Conservation (phyloP, 352 stramenopile genomes). For the Phytophthora syringae region DNA sequence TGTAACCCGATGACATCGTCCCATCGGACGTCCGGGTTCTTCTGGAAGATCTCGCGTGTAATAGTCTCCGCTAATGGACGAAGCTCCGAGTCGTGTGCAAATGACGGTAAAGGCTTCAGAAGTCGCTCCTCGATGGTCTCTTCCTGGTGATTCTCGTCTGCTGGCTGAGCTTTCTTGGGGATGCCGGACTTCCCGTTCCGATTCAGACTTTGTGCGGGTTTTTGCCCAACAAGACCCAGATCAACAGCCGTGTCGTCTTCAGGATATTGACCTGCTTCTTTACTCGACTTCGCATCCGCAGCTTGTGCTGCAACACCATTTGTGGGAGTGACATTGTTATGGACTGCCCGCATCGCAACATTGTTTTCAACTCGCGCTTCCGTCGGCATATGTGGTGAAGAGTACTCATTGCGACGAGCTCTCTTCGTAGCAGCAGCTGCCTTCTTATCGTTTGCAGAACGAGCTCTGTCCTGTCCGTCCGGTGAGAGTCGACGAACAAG, state of each 20-base stretch:
- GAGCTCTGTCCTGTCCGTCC: slow-evolving; percentile 64
- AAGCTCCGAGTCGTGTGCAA: slow-evolving; percentile 88
- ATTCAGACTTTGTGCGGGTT: slow-evolving; percentile 49
- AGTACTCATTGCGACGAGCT: slow-evolving; percentile 77
- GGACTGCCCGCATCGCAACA: slow-evolving; percentile 63
- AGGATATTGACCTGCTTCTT: slow-evolving; percentile 12
- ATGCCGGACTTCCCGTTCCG: slow-evolving; percentile 17
- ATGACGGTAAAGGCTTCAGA: slow-evolving; percentile 89
- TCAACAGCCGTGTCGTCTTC: slow-evolving; percentile 57
- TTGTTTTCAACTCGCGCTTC: slow-evolving; percentile 87
- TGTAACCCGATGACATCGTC: slow-evolving; percentile 88
- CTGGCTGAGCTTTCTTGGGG: slow-evolving; percentile 36
- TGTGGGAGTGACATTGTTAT: slow-evolving; percentile 35
- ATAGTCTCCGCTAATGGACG: slow-evolving; percentile 89
- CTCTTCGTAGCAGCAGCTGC: slow-evolving; percentile 61
- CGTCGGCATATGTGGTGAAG: slow-evolving; percentile 74
- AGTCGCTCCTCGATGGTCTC: slow-evolving; percentile 75
- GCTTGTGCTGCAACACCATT: slow-evolving; percentile 10
- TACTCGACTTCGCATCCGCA: neutral
- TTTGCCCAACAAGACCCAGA: slow-evolving; percentile 73
- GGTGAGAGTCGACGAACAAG: slow-evolving; percentile 73
- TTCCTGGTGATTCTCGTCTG: slow-evolving; percentile 32
- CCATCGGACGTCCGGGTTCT: slow-evolving; percentile 91
- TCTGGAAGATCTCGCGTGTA: slow-evolving; percentile 93
- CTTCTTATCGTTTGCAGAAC: slow-evolving; percentile 64